These are phyloP conservation scores for Leptographium radiaticola DNA, from an alignment of 2,329 filamentous ascomycete genomes.

Conservation along the genomic window DNA sequence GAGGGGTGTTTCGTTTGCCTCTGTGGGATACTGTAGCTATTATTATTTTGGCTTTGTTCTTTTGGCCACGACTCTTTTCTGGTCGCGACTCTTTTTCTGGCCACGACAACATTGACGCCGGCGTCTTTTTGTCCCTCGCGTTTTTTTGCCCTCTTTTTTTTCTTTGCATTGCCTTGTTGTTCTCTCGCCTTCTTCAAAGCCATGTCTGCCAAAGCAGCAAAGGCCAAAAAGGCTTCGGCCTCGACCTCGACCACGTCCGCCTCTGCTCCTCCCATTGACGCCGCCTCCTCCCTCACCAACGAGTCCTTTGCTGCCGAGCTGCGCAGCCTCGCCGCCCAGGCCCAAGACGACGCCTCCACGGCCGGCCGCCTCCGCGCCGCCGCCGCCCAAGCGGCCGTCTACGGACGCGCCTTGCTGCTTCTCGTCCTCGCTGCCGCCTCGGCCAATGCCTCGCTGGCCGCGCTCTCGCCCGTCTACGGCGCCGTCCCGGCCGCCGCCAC, in stretches of 20 bases:
- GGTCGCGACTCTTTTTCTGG: not conserved
- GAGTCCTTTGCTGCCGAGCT: constrained; percentile 42
- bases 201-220: constrained; percentile 8
- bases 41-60: not conserved
- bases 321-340: constrained; percentile 33
- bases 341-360: constrained; percentile 16
- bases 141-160: not conserved
- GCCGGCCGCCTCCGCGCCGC: constrained; percentile 19
- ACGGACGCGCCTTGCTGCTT: constrained; percentile 28
- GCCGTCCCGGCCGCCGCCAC: constrained; percentile 62
- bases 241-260: not conserved
- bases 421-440: constrained; percentile 47
- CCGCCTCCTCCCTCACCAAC: constrained; percentile 29
- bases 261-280: constrained; percentile 22
- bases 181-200: not conserved
- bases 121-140: not conserved
- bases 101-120: not conserved
- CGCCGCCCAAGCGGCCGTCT: constrained; percentile 25
- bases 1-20: too few species aligned
- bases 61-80: not conserved
- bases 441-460: constrained; percentile 60
- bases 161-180: not conserved
- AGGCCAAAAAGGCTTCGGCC: too few species aligned
- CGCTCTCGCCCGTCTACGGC: constrained; percentile 78
- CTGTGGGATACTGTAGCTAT: too few species aligned